Percentiles rank a stretch among this genome's conserved stretches.
Conservation (phyloP, 2,329 filamentous ascomycete species). For the Alternaria sp. region DNA sequence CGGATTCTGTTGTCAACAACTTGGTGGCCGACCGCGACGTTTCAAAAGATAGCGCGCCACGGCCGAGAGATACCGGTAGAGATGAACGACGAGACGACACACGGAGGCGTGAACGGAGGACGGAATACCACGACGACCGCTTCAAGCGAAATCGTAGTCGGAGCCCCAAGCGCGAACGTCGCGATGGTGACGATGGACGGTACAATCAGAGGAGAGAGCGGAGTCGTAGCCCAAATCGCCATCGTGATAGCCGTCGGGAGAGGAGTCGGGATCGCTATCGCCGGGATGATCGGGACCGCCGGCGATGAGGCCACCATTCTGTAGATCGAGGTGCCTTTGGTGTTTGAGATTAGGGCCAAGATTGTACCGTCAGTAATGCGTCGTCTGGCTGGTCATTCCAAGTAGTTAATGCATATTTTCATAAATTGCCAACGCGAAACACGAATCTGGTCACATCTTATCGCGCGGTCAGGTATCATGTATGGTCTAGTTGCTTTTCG, state of each 20-base stretch:
- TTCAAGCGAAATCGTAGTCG: constrained; percentile 48
- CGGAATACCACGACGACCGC: constrained; percentile 49
- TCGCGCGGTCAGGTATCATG: background rate
- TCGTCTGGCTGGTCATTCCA: background rate
- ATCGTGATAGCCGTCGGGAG: constrained; percentile 45
- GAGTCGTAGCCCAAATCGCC: constrained; percentile 37
- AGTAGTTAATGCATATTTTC: background rate
- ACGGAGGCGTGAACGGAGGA: constrained; percentile 37
- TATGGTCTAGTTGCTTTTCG: background rate
- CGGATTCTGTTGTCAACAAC: constrained; percentile 41
- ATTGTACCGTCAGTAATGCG: background rate
- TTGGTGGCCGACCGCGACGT: constrained; percentile 38
- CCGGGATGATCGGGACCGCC: constrained; percentile 48
- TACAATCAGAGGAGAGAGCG: constrained; percentile 39
- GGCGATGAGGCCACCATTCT: constrained; percentile 20
- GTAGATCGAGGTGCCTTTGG: background rate
- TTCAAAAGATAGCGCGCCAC: constrained; percentile 15
- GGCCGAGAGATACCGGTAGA: constrained; percentile 15
- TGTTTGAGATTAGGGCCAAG: background rate
- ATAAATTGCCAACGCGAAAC: background rate
- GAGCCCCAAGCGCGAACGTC: constrained; percentile 40
- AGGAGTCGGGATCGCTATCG: constrained; percentile 51
- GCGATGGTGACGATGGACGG: constrained; percentile 40
- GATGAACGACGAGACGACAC: constrained; percentile 50
- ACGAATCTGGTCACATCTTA: background rate